phyloP scores from a whole-genome alignment of 192 early-diverging fungal species.

The Linnemannia zychae region DNA sequence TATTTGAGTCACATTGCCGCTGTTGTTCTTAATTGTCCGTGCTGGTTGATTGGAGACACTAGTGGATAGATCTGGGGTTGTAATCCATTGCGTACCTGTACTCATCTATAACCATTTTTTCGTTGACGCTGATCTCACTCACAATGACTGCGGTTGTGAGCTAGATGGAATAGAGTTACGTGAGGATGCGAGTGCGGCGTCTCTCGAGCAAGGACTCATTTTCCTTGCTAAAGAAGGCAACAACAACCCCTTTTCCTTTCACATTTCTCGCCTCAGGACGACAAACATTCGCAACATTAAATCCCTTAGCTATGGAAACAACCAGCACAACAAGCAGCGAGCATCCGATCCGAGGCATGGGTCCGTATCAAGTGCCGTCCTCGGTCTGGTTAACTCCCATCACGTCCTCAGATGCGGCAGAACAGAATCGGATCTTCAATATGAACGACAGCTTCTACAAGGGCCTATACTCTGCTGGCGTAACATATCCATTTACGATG shows the following conservation, averaged over 20 bases:
- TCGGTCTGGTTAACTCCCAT: conserved; percentile 29
- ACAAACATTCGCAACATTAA: neutral
- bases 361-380: conserved; percentile 17
- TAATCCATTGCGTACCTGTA: too few species aligned
- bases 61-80: too few species aligned
- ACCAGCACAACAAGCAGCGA: neutral
- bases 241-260: neutral
- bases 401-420: neutral
- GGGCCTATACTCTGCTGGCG: conserved; percentile 21
- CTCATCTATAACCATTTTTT: too few species aligned
- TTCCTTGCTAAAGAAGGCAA: neutral
- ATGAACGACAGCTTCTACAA: conserved; percentile 27
- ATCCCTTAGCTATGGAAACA: too few species aligned
- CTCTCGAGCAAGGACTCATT: too few species aligned
- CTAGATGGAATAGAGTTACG: neutral
- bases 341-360: conserved; percentile 11
- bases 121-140: neutral
- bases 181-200: neutral
- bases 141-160: neutral
- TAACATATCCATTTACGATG: conserved; percentile 23
- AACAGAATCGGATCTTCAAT: conserved; percentile 29
- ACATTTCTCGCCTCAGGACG: neutral
- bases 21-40: too few species aligned
- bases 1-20: too few species aligned
- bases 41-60: too few species aligned